phyloP scores from a whole-genome alignment of 495 filamentous ascomycete species.

The Podospora conica region DNA sequence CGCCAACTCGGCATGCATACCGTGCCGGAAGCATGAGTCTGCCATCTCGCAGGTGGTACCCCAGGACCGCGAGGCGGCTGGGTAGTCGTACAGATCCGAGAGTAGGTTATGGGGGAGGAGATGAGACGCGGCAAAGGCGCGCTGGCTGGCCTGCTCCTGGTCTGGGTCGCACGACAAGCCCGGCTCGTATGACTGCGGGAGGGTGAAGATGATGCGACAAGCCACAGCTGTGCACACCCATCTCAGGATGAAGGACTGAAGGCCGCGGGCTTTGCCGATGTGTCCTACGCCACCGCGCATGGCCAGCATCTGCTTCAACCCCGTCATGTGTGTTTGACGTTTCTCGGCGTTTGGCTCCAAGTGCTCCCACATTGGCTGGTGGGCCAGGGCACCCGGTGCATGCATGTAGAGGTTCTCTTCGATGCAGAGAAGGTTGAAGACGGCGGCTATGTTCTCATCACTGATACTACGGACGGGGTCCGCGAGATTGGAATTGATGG shows the following conservation, averaged over 20 bases:
- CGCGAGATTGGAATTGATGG: constrained; percentile 6
- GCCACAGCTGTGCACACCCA: constrained; percentile 9
- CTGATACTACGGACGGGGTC: constrained; percentile 1
- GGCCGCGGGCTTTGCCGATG: constrained; percentile 6
- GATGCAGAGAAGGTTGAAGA: constrained; percentile 14
- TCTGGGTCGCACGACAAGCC: not conserved
- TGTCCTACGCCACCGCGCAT: constrained; percentile 12
- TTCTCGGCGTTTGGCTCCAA: constrained; percentile 11
- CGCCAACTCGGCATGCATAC: constrained; percentile 6
- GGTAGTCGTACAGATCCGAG: constrained; percentile 9
- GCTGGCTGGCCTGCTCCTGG: too few species aligned
- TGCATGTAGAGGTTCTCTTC: constrained; percentile 16
- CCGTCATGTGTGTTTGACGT: constrained; percentile 5
- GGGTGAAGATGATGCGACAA: constrained; percentile 10
- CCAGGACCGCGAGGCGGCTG: constrained; percentile 1
- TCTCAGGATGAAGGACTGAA: constrained; percentile 14
- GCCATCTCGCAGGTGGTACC: constrained; percentile 1
- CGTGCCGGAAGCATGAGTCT: not conserved
- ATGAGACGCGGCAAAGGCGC: too few species aligned
- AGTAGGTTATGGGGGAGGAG: constrained; percentile 6
- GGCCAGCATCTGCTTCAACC: constrained; percentile 15
- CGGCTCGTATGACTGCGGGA: constrained; percentile 2
- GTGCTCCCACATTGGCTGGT: not conserved
- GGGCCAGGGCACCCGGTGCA: not conserved
- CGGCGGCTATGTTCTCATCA: constrained; percentile 16